Evolutionary conservation across 2,329 filamentous ascomycete genomes (phyloP), one percentile per base, ranked within the genome.

Genomic region (Microascus cirrosus): DNA sequence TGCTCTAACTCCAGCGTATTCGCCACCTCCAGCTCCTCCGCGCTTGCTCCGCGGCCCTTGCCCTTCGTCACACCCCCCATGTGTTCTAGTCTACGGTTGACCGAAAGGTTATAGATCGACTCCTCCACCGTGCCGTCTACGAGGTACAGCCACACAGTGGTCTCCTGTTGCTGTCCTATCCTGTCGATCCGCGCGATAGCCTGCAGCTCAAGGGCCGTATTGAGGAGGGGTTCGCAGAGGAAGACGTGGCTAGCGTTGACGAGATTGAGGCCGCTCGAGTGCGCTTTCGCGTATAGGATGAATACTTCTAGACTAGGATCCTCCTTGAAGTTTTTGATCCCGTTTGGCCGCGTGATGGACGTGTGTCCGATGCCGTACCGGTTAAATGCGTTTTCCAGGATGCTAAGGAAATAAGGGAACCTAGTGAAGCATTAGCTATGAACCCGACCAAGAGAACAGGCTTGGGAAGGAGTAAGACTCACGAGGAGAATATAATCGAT

Each of bases 221-320:
- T 96, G 64, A 97, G 84, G 3, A 97, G 76, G 2, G 94, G 94
- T 68, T 99, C 94, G 69, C 91, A 96, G 4, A 99, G 80, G 67
- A 97, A 95, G 1, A 97, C 91, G 67, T 97, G 91, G 54, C 85
- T 96, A 4, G 93, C 94, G 65, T 95, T 93, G 62, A 96, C 87
- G 0, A 99, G 80, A 61, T 95, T 97, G 34, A 99, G 77, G 0
- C 94, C 94, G 1, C 89, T 92, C 0, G 90, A 87, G 68, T 96
- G 90, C 0, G 90, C 88, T 62, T 91, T 89, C 6, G 92, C 92
- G 67, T 96, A 91, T 15, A 99, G 79, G 3, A 97, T 77, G 64
- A 99, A 93, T 64, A 88, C 92, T 68, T 96, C 90, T 6, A 87
- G 71, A 2, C 74, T 70, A 1, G 89, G 80, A 61, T 96, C 85